These are phyloP conservation scores for Linaria vulgaris DNA, from an alignment of 257 asterid genomes.

Conservation along the genomic window DNA sequence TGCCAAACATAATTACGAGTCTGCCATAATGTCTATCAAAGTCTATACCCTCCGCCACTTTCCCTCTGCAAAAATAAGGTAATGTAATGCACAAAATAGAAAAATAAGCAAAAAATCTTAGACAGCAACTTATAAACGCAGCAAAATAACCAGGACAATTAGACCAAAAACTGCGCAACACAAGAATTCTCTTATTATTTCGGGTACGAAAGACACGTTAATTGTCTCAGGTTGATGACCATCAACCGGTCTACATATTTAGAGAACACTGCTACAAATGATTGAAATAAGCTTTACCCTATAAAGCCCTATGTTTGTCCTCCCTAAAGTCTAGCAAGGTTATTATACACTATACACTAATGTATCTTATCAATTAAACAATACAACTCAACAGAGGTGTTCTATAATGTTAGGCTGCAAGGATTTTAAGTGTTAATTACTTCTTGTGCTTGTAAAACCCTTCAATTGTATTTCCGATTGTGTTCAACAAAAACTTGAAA, in stretches of 20 bases:
- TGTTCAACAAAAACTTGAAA: background rate
- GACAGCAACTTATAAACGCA: background rate
- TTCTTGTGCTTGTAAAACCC: slow-evolving; percentile 9
- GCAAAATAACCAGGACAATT: too few relatives aligned
- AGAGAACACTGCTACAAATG: background rate
- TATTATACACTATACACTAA: too few relatives aligned
- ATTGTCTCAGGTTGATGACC: slow-evolving; percentile 3
- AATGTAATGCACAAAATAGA: background rate
- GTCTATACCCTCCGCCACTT: slow-evolving; percentile 99
- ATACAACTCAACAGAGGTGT: background rate
- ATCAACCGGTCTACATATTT: slow-evolving; percentile 3
- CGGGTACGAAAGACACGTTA: background rate
- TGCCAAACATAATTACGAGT: slow-evolving; percentile 95
- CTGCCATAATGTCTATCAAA: slow-evolving; percentile 98
- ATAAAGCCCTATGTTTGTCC: too few relatives aligned
- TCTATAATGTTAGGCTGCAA: background rate
- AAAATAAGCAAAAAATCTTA: slow-evolving; percentile 3
- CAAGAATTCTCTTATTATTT: too few relatives aligned
- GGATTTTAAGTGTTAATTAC: slow-evolving; percentile 2
- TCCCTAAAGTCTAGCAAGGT: background rate
- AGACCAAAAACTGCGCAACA: too few relatives aligned
- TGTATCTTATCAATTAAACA: slow-evolving; percentile 4
- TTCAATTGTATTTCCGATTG: background rate
- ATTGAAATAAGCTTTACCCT: too few relatives aligned
- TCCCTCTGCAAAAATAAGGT: slow-evolving; percentile 64